Evolutionary conservation across 345 rosid genomes (phyloP), one percentile per base, ranked within the genome.

Genomic region (Litchi chinensis): DNA sequence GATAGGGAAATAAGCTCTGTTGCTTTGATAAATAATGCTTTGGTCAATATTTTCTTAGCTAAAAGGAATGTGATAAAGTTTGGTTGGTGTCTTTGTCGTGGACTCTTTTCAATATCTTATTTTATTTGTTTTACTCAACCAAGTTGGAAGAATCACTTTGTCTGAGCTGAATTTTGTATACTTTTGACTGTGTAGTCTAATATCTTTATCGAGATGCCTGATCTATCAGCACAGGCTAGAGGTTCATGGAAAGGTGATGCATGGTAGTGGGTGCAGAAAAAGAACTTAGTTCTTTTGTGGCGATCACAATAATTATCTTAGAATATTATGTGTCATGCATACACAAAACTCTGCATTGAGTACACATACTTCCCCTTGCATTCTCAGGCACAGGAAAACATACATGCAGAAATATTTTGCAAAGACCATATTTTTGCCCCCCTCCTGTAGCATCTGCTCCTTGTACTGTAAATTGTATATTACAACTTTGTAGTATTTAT

Each of bases 151-250:
- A 74, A 62, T 37, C 16, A 21, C 64, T 59, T 21, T 9, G 6
- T 21, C 26, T 6, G 2, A 21, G 64, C 4, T 59, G 64, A 0
- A 26, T 60, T 74, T 63, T 74, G 22, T 40, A 24, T n/a, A 57
- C 60, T n/a, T 56, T 40, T 73, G 15, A 18, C 19, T n/a, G 10
- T 59, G 22, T 74, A 24, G 37, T 18, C 44, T 43, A 9, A 24
- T 63, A 54, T 22, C 11, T 18, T 13, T 44, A 56, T 72, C 11
- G 12, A 8, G 21, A 8, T 56, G 50, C 48, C 56, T 72, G 39
- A 16, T 72, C 41, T 54, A 54, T 37, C 77, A 22, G 15, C 28
- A 74, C 22, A 62, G 69, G 77, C 22, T 15, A 68, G 24, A 46
- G 19, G 5, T 24, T 6, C 22, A 24, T 74, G 77, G 50, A 26